Base-by-base conservation (phyloP, 345 rosid species). In the Noccaea bulbosa region DNA sequence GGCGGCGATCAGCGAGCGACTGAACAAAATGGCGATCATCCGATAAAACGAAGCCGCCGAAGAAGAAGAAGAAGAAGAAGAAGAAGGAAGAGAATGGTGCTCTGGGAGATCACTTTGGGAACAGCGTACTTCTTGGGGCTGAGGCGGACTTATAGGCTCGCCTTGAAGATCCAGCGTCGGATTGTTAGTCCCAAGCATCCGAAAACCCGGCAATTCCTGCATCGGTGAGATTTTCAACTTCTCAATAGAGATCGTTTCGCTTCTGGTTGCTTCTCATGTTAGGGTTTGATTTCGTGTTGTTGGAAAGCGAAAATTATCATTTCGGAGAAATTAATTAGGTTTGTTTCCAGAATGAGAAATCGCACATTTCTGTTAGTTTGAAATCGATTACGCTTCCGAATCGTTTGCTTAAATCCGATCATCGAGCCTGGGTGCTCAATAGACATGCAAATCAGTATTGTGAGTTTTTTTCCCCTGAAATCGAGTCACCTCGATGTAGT, bases 61-160 rank as follows among this genome's bases (percentile, higher is more conserved):
- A 74, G 70, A 62, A 22, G 12, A 52, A 63, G 58, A 38, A 74
- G 70, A 62, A 22, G 12, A 52, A 63, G 58, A 45, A 35, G 17
- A 20, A 6, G 53, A 47, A 50, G 61, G 17, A 71, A 53, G n/a
- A 17, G n/a, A n/a, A 92, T 93, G 98, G 97, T 93, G 67, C 78
- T 90, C 1, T 93, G 98, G 98, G 98, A 93, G 85, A 83, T 93
- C 79, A 84, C 93, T 20, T 41, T 93, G 75, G 96, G 80, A 43
- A 88, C 96, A 12, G 98, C 97, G 9, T 93, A 90, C 79, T 83
- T 93, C 79, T 74, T 93, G 70, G 98, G 97, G 34, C 83, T 90
- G 16, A 88, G 79, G 45, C 93, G 97, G 30, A 87, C 93, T 65
- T 88, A 87, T 68, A 82, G 70, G 69, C 88, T 93, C 44, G 88